Evolutionary conservation across 2,329 filamentous ascomycete genomes (phyloP).

Genomic region (Fusarium mundagurra): DNA sequence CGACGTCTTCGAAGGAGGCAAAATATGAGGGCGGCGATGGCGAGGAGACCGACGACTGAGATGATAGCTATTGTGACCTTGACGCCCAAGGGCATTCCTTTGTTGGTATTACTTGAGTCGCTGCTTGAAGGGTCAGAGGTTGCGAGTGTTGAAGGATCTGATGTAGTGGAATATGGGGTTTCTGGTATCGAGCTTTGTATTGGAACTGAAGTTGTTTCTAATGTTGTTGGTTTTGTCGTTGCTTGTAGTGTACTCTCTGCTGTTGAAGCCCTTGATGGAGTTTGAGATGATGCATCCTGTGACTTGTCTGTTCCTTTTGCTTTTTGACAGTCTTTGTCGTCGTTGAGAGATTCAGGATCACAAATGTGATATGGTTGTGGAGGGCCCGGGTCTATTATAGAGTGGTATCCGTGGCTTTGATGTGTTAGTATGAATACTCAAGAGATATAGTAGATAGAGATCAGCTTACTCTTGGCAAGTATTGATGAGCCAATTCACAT

Average conservation of each 20-base stretch:
- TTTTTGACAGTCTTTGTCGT: slow-evolving; percentile 23
- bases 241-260: not conserved
- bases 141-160: slow-evolving; percentile 29
- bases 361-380: slow-evolving; percentile 40
- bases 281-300: not conserved
- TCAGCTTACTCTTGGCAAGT: slow-evolving; percentile 59
- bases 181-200: slow-evolving; percentile 18
- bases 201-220: not conserved
- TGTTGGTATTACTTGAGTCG: not conserved
- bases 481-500: slow-evolving; percentile 62
- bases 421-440: slow-evolving; percentile 2
- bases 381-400: slow-evolving; percentile 42
- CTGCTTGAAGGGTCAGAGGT: slow-evolving; percentile 17
- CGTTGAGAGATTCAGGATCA: slow-evolving; percentile 12
- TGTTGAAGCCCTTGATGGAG: not conserved
- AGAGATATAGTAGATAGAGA: not conserved
- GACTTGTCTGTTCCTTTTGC: not conserved
- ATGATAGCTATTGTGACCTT: slow-evolving; percentile 59
- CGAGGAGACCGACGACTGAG: slow-evolving; percentile 51
- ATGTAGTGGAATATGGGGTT: slow-evolving; percentile 30
- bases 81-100: slow-evolving; percentile 50
- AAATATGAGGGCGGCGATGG: slow-evolving; percentile 50
- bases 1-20: slow-evolving; percentile 49
- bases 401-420: slow-evolving; percentile 40
- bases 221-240: not conserved